phyloP scores from a whole-genome alignment of 2,329 filamentous ascomycete species.

The Chlorencoelia australis region DNA sequence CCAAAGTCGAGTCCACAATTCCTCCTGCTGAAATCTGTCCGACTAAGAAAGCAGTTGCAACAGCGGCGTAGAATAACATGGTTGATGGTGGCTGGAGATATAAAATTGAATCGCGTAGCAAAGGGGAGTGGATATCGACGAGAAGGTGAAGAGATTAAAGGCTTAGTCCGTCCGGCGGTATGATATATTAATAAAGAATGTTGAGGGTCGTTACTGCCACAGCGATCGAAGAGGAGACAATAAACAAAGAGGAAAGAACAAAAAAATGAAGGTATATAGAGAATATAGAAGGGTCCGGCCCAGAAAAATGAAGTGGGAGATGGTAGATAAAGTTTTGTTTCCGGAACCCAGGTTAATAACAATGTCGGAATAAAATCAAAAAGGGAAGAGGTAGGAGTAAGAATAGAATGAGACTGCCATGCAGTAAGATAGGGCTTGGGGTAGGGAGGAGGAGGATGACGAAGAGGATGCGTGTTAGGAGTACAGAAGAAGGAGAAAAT shows the following conservation, averaged over 20 bases:
- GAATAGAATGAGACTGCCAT: constrained; percentile 9
- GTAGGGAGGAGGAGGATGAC: constrained; percentile 10
- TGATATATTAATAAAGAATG: constrained; percentile 17
- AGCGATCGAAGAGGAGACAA: constrained; percentile 4
- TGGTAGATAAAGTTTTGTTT: constrained; percentile 19
- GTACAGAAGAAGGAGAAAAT: too few relatives aligned
- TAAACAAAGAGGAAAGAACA: constrained; percentile 2
- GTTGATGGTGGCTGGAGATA: constrained; percentile 8
- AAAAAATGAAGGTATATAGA: constrained; percentile 16
- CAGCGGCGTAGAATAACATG: constrained; percentile 16
- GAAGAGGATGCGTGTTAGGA: too few relatives aligned
- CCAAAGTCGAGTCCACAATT: constrained; percentile 8
- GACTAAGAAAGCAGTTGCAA: constrained; percentile 18
- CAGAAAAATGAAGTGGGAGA: constrained; percentile 15
- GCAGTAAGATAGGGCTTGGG: constrained; percentile 6
- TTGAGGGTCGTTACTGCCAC: constrained; percentile 11
- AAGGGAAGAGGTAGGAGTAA: constrained; percentile 9
- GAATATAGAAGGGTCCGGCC: constrained; percentile 20
- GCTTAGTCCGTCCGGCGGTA: constrained; percentile 21
- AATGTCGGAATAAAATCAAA: constrained; percentile 8
- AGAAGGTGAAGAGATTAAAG: constrained; percentile 3
- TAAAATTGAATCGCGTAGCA: constrained; percentile 1
- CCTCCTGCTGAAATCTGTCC: constrained; percentile 22
- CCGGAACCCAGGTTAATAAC: constrained; percentile 7
- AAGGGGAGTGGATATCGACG: constrained; percentile 1